These are phyloP conservation scores for Aspergillus sp. DNA, from an alignment of 2,329 filamentous ascomycete species.

Conservation along the genomic window DNA sequence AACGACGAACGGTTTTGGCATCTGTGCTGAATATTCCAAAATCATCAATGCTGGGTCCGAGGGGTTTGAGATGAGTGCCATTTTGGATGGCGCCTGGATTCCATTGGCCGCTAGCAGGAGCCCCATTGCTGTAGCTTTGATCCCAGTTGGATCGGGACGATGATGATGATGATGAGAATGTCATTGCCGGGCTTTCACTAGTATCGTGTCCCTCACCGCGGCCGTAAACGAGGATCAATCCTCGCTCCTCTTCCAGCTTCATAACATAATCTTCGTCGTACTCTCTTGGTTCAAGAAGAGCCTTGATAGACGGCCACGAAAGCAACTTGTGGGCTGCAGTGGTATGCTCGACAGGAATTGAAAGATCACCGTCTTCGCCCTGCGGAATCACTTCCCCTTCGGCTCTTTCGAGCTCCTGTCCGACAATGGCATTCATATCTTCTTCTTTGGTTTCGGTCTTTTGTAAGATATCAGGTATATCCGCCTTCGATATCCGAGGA, in stretches of 20 bases:
- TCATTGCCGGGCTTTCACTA: conserved; percentile 50
- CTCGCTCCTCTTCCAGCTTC: conserved; percentile 70
- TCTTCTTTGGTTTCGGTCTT: conserved; percentile 20
- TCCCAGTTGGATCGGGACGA: conserved; percentile 26
- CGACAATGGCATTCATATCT: neutral
- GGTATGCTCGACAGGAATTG: conserved; percentile 82
- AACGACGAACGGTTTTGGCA: conserved; percentile 49
- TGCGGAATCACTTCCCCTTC: conserved; percentile 12
- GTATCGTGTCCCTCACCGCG: conserved; percentile 72
- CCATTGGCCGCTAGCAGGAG: conserved; percentile 54
- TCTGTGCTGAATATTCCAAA: conserved; percentile 57
- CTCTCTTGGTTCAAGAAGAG: conserved; percentile 59
- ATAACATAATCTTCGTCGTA: conserved; percentile 73
- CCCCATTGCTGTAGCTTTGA: conserved; percentile 37
- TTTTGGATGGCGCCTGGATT: conserved; percentile 44
- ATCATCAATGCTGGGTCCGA: conserved; percentile 52
- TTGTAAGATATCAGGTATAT: conserved; percentile 14
- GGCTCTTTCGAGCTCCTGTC: conserved; percentile 8
- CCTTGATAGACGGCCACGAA: conserved; percentile 67
- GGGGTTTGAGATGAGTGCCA: conserved; percentile 31
- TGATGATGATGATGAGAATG: conserved; percentile 15
- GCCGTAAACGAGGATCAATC: conserved; percentile 73
- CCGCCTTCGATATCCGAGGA: conserved; percentile 29
- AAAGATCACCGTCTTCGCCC: conserved; percentile 57
- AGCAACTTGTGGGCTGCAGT: conserved; percentile 85